Conservation (phyloP, 202 grass and related monocot species). For the Cymbopogon flexuosus region DNA sequence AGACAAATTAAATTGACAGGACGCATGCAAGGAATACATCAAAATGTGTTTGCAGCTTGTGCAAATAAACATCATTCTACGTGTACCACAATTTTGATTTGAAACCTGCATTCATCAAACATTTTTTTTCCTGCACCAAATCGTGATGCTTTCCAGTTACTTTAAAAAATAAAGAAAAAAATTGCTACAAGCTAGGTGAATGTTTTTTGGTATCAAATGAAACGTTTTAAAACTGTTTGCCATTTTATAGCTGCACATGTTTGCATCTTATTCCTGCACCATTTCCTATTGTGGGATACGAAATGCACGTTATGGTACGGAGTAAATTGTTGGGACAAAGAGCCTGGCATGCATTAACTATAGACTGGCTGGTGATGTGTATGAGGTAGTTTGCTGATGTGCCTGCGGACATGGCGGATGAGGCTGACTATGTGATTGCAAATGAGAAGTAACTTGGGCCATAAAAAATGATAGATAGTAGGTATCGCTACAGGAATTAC, state of each 20-base stretch:
- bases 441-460: not conserved
- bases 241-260: not conserved
- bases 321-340: not conserved
- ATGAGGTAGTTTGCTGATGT: not conserved
- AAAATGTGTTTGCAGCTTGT: not conserved
- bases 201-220: slow-evolving; percentile 14
- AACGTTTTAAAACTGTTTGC: not conserved
- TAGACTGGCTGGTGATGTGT: not conserved
- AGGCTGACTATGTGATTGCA: not conserved
- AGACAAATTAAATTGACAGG: slow-evolving; percentile 22
- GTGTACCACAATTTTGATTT: not conserved
- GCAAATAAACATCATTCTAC: not conserved
- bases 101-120: too few relatives aligned
- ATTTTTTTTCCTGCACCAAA: too few relatives aligned
- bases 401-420: not conserved
- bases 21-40: slow-evolving; percentile 12
- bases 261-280: slow-evolving; percentile 21
- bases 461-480: slow-evolving; percentile 14
- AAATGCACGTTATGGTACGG: not conserved
- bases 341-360: not conserved
- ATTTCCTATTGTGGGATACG: not conserved
- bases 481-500: not conserved
- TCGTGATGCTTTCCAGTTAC: not conserved
- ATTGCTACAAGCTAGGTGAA: not conserved
- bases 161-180: too few relatives aligned